Percentiles rank a stretch among this genome's conserved stretches.
Conservation (phyloP, 2,329 filamentous ascomycete species). For the Pseudogymnoascus sp. region DNA sequence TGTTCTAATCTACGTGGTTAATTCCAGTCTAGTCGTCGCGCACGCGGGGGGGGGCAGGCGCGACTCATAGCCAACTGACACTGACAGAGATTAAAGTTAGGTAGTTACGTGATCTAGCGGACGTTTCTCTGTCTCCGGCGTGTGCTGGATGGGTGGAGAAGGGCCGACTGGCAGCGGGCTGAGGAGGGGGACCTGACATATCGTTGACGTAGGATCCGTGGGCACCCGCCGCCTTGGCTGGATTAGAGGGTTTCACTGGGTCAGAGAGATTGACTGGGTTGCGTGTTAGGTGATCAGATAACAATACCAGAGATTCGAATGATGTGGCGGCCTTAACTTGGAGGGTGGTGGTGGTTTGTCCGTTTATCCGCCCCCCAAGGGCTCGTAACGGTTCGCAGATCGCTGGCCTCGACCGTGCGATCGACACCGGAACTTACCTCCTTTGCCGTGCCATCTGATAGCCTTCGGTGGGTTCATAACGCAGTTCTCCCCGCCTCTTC, state of each 20-base stretch:
- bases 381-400: constrained; percentile 2
- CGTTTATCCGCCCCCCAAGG: background rate
- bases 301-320: background rate
- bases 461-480: background rate
- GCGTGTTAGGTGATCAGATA: background rate
- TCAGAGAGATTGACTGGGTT: background rate
- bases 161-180: background rate
- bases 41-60: background rate
- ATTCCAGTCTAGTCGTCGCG: background rate
- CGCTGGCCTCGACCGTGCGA: background rate
- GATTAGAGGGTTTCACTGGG: background rate
- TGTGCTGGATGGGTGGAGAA: background rate
- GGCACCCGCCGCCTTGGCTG: background rate
- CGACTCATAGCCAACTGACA: background rate
- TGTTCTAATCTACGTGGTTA: background rate
- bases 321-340: background rate
- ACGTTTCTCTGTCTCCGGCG: background rate
- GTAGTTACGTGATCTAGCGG: constrained; percentile 2
- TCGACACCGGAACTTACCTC: background rate
- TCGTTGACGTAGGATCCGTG: background rate
- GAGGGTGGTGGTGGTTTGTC: background rate
- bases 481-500: background rate
- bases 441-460: background rate
- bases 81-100: constrained; percentile 4
- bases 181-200: background rate